Conservation (phyloP, 352 stramenopile species). For the Globisporangium perplexum region DNA sequence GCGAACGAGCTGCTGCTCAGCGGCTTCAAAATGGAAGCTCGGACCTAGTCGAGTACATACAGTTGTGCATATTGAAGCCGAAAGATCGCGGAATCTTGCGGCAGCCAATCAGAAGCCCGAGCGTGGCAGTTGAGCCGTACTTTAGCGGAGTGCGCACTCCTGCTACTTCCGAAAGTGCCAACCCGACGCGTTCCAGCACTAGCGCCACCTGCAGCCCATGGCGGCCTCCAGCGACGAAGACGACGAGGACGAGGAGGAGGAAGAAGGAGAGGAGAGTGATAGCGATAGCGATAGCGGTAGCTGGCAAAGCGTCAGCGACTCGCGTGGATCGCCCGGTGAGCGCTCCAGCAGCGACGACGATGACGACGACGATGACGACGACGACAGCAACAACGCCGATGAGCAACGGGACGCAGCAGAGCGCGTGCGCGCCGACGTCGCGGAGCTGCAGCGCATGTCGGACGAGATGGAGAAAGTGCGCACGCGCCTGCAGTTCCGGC, state of each 20-base stretch:
- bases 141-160: not conserved
- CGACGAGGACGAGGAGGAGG: slow-evolving; percentile 16
- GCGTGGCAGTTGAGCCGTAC: slow-evolving; percentile 4
- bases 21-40: no score
- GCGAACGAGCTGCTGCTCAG: no score
- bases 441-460: slow-evolving; percentile 43
- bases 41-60: not conserved
- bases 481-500: slow-evolving; percentile 38
- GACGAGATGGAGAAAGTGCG: slow-evolving; percentile 62
- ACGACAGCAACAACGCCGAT: slow-evolving; percentile 2
- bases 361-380: slow-evolving; percentile 9
- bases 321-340: not conserved
- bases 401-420: slow-evolving; percentile 18
- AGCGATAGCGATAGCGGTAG: slow-evolving; percentile 6
- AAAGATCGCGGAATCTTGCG: slow-evolving; percentile 14
- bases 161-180: not conserved
- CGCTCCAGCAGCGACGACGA: slow-evolving; percentile 7
- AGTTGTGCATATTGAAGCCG: slow-evolving; percentile 7
- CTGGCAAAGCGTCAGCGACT: no score
- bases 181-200: no score
- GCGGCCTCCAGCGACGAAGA: not conserved
- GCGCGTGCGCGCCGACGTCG: slow-evolving; percentile 30
- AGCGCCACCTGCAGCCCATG: no score
- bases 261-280: slow-evolving; percentile 5
- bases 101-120: slow-evolving; percentile 4